Evolutionary conservation across 352 stramenopile genomes (phyloP), one percentile per base, ranked within the genome.

Genomic region (Globisporangium acanthophoron): DNA sequence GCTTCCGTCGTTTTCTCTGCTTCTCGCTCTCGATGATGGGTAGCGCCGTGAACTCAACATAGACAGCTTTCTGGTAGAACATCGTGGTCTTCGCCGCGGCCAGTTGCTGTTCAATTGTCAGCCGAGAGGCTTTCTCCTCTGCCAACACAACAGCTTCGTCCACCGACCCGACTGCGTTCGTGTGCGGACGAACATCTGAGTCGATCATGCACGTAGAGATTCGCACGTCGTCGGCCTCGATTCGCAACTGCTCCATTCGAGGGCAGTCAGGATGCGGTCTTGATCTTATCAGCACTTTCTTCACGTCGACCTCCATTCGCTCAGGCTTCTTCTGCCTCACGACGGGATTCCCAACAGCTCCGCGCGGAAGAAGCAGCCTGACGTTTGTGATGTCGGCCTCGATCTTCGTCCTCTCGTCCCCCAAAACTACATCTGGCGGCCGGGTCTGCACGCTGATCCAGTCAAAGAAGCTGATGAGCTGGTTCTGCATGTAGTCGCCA

Each of bases 381-480:
- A 90, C 65, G 31, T 64, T 53, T 3, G 59, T 47, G 27, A 81
- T 59, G 8, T 73, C 62, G 21, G 78, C 62, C 21, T 90, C 70
- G 15, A 92, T 45, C 49, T 85, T 92, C n/a, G 76, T 80, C 29
- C 80, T 67, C 13, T 76, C 58, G 21, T 75, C 81, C 1, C 71
- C 47, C 2, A 59, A 3, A 54, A 64, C 51, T 2, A 77, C 39
- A 16, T 66, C 56, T 1, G 63, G 43, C 27, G 76, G 76, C n/a
- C 76, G 68, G 24, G 73, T 70, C 52, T 81, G 72, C 9, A 86
- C 58, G 18, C 76, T 78, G 8, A 73, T 71, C 76, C 78, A 92
- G 13, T 74, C 75, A 33, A 83, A 87, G 58, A 89, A 87, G 0
- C 69, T 77, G 27, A 84, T 64, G 20, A 92, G 74, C 27, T 90